Percentiles rank a stretch among this genome's conserved stretches.
These are phyloP conservation scores for Striga asiatica DNA, from an alignment of 257 asterid genomes.

Conservation along the genomic window DNA sequence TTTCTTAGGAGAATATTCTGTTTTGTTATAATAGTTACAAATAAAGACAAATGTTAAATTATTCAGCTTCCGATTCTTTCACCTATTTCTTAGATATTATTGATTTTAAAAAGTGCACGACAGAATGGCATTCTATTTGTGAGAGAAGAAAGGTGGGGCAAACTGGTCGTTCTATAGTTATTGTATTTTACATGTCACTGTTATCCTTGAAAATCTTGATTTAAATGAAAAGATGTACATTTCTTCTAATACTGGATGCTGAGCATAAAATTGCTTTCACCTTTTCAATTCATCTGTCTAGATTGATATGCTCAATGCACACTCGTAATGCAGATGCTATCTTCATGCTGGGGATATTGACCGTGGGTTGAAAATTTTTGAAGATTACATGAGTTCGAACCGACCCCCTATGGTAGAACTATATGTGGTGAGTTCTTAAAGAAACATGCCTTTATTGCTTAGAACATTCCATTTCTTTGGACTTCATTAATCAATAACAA, in stretches of 20 bases:
- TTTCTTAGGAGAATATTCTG: not conserved
- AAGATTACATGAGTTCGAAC: slow-evolving; percentile 61
- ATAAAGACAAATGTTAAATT: not conserved
- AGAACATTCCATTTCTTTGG: slow-evolving; percentile 1
- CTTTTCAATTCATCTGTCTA: not conserved
- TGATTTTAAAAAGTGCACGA: not conserved
- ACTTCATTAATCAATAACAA: not conserved
- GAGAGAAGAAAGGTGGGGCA: not conserved
- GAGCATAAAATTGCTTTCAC: too few relatives aligned
- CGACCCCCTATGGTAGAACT: slow-evolving; percentile 49
- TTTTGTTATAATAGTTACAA: not conserved
- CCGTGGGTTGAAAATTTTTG: slow-evolving; percentile 54
- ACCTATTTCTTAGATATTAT: not conserved
- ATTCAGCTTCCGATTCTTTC: not conserved
- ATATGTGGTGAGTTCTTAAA: slow-evolving; percentile 47
- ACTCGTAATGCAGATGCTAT: slow-evolving; percentile 52
- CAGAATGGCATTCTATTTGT: not conserved
- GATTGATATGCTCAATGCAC: not conserved
- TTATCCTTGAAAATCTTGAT: not conserved
- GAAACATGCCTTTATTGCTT: slow-evolving; percentile 7
- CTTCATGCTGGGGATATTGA: slow-evolving; percentile 66
- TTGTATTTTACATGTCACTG: too few relatives aligned
- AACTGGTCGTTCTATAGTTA: not conserved
- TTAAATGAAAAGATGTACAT: slow-evolving; percentile 1
- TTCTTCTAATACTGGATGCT: not conserved